Percentiles rank a stretch among this genome's conserved stretches.
Conservation (phyloP, 345 rosid genomes). For the Pistacia atlantica region DNA sequence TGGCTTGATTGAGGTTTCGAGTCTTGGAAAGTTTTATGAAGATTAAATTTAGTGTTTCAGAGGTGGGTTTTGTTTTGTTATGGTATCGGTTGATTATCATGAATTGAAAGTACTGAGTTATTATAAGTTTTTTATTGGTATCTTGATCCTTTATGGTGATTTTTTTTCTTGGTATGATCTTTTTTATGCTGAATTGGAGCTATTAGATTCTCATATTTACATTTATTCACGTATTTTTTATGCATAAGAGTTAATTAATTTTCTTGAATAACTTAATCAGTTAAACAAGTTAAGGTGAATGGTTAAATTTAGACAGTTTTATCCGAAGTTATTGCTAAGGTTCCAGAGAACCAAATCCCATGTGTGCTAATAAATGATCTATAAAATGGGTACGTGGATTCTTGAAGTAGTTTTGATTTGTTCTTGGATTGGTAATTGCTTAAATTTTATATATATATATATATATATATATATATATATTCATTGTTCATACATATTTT, state of each 20-base stretch:
- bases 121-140: not conserved
- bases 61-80: not conserved
- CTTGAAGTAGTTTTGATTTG: not conserved
- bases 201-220: not conserved
- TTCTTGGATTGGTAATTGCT: not conserved
- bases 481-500: too few species aligned
- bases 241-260: not conserved
- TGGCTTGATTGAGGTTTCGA: too few species aligned
- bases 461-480: too few species aligned
- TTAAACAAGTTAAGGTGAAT: not conserved
- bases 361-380: not conserved
- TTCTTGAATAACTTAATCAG: not conserved
- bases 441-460: not conserved
- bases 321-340: not conserved
- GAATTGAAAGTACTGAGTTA: not conserved
- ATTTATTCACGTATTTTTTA: not conserved
- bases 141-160: slow-evolving; percentile 11
- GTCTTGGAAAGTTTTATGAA: not conserved
- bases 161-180: slow-evolving; percentile 9
- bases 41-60: not conserved
- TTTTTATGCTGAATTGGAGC: slow-evolving; percentile 5
- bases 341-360: not conserved
- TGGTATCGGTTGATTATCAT: not conserved
- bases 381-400: not conserved
- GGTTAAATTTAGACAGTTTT: not conserved